Evolutionary conservation across 23 red algal species (phyloP), one percentile per base, ranked within the genome.

Genomic region (Gracilaria vermiculophylla): DNA sequence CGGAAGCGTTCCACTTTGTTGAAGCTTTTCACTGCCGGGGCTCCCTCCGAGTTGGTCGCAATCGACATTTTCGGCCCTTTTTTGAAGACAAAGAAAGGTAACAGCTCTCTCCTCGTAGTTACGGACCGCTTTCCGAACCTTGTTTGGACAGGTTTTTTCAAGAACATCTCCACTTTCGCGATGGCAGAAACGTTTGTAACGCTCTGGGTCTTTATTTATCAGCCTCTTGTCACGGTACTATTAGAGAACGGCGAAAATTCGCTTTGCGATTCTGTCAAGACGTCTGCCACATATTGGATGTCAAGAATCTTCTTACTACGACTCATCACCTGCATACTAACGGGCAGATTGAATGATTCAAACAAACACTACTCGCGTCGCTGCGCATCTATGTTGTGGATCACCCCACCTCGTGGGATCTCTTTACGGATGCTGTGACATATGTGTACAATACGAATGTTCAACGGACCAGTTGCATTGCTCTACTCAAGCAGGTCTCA

Each of bases 121-220:
- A 73, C 82, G 1, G 82, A 86, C 53, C 8, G 82, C 6, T 86
- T 70, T 14, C 19, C 82, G 1, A 86, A 86, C 35, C 37, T 86
- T 19, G 69, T 49, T 31, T 3, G 65, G 16, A 71, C 61, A 23
- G 62, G 35, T 41, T 25, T 37, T 8, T 0, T 85, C n/a, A 20
- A 36, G 47, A 11, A 17, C n/a, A 85, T 74, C 4, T 16, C 33
- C 13, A 62, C 81, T 34, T 0, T 1, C 14, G 0, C 32, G 9
- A 65, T 86, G 11, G 82, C 64, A 16, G 24, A 25, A 1, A 17
- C 61, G 8, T 56, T 86, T 31, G 17, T 73, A 14, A 21, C 33
- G 4, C 0, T 11, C 19, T 86, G 1, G 12, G 42, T 50, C 2
- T 70, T 74, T 13, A 28, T 24, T 2, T 85, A 85, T 8, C 5